phyloP scores from a whole-genome alignment of 164 flowering plant species.

The Piper longum region DNA sequence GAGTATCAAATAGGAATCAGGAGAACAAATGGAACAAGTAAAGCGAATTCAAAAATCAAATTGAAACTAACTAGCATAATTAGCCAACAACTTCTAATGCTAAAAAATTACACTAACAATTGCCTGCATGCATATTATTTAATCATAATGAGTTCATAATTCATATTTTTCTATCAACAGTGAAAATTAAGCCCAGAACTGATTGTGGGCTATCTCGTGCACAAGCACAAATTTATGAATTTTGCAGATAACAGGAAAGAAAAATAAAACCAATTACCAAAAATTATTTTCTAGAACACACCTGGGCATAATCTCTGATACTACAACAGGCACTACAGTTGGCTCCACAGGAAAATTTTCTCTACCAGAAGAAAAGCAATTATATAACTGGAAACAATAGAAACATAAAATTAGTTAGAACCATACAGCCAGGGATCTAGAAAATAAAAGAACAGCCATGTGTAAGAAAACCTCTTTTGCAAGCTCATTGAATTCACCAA shows the following conservation, averaged over 20 bases:
- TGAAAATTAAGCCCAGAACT: not conserved
- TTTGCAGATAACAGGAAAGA: not conserved
- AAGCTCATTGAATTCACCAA: not conserved
- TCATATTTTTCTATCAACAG: no score
- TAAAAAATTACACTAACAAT: no score
- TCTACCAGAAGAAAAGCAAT: not conserved
- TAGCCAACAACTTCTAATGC: not conserved
- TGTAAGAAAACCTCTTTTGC: not conserved
- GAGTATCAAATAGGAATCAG: not conserved
- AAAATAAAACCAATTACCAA: not conserved
- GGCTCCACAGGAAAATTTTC: constrained; percentile 18
- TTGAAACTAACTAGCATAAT: not conserved
- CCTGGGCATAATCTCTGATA: constrained; percentile 49
- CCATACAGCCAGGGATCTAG: not conserved
- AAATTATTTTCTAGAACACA: constrained; percentile 11
- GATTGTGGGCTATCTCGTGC: not conserved
- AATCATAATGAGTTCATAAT: not conserved
- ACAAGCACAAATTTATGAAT: not conserved
- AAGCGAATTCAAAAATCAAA: not conserved
- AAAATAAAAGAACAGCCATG: not conserved
- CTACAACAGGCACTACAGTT: constrained; percentile 9
- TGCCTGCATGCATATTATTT: not conserved
- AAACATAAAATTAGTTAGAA: not conserved
- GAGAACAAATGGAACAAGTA: no score
- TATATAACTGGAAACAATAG: not conserved